Conservation (phyloP, 768 basidiomycete genomes). For the Panaeolus papilionaceus region DNA sequence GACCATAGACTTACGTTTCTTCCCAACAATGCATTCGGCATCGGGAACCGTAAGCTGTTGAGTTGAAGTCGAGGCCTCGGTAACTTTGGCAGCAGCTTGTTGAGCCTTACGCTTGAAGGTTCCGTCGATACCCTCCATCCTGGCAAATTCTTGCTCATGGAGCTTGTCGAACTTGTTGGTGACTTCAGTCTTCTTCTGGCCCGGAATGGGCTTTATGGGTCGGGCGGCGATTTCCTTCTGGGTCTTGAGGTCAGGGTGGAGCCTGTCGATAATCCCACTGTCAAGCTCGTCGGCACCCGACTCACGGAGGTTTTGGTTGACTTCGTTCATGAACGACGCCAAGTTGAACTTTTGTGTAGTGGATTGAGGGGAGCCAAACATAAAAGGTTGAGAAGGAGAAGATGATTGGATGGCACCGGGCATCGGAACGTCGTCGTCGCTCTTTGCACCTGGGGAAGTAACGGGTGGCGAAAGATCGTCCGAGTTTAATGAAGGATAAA, state of each 20-base stretch:
- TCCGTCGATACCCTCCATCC: constrained; percentile 79
- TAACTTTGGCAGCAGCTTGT: constrained; percentile 12
- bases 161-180: constrained; percentile 58
- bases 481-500: constrained; percentile 47
- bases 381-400: constrained; percentile 55
- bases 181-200: constrained; percentile 34
- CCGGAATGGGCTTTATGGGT: constrained; percentile 40
- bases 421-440: constrained; percentile 30
- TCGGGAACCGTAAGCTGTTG: constrained; percentile 25
- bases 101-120: constrained; percentile 39
- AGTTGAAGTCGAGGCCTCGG: constrained; percentile 21
- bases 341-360: constrained; percentile 57
- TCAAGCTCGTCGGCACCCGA: constrained; percentile 60
- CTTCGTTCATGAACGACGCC: constrained; percentile 80
- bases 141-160: constrained; percentile 70
- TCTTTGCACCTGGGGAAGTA: constrained; percentile 20
- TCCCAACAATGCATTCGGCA: constrained; percentile 36
- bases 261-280: constrained; percentile 49
- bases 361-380: constrained; percentile 80
- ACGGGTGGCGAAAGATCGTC: constrained; percentile 35
- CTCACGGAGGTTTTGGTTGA: constrained; percentile 73
- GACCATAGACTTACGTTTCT: constrained; percentile 62
- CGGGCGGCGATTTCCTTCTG: constrained; percentile 21
- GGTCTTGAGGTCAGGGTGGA: constrained; percentile 37
- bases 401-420: constrained; percentile 34